Evolutionary conservation across 164 flowering plant genomes (phyloP).

Genomic region (Dillenia suffruticosa): DNA sequence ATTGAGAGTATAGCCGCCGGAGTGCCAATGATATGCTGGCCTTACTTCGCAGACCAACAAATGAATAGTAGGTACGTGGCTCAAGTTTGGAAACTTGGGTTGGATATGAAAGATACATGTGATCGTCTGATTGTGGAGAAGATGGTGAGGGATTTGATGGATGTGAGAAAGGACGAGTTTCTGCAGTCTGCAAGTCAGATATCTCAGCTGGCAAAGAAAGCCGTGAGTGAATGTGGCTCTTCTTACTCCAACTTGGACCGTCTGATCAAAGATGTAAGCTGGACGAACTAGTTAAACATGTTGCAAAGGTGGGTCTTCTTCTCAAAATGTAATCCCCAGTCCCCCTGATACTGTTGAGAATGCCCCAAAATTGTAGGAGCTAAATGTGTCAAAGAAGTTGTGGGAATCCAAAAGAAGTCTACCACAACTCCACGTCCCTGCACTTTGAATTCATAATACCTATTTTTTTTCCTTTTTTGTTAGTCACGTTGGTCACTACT

Average conservation of each 20-base stretch:
- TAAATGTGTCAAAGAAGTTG: too few species aligned
- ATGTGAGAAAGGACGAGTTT: background rate
- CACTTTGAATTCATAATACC: too few species aligned
- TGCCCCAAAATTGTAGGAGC: too few species aligned
- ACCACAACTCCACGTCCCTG: too few species aligned
- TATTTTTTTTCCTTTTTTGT: too few species aligned
- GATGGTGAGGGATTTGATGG: slow-evolving; percentile 8
- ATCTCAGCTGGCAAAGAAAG: slow-evolving; percentile 3
- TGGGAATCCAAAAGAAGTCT: too few species aligned
- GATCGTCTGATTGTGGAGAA: background rate
- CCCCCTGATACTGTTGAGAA: too few species aligned
- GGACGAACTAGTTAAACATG: background rate
- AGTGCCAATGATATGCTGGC: slow-evolving; percentile 12
- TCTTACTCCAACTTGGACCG: slow-evolving; percentile 3
- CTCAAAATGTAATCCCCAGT: too few species aligned
- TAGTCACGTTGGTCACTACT: too few species aligned
- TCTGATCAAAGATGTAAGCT: slow-evolving; percentile 4
- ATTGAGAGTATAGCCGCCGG: slow-evolving; percentile 7
- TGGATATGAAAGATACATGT: slow-evolving; percentile 1
- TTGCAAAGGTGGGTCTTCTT: background rate
- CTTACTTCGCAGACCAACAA: slow-evolving; percentile 7
- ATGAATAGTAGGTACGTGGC: slow-evolving; percentile 7
- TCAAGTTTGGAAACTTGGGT: slow-evolving; percentile 1
- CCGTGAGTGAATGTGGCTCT: slow-evolving; percentile 6
- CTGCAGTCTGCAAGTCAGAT: background rate